Evolutionary conservation across 129 eudicot genomes (phyloP).

Genomic region (Heracleum sosnowskyi): DNA sequence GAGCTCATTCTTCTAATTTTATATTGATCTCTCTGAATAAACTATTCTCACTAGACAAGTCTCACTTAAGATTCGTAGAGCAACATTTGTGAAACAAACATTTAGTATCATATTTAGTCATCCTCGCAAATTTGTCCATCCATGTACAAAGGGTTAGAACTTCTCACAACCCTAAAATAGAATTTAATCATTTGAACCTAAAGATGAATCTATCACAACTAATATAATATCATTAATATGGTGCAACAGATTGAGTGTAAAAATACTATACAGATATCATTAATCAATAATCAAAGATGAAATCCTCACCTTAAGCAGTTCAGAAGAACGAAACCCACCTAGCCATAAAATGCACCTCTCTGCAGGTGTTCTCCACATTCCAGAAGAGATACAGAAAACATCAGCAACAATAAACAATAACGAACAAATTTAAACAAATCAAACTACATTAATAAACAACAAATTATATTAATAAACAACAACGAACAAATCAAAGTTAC

Average conservation of each 20-base stretch:
- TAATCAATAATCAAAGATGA: background rate
- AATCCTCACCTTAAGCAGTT: conserved; percentile 56
- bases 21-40: no score
- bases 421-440: no score
- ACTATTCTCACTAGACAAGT: no score
- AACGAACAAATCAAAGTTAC: no score
- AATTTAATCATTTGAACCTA: background rate
- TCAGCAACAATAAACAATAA: no score
- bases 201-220: background rate
- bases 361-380: conserved; percentile 94
- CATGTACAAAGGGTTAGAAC: background rate
- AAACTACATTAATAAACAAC: no score
- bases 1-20: background rate
- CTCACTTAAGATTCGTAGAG: no score
- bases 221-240: background rate
- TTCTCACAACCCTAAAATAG: background rate
- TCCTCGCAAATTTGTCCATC: background rate
- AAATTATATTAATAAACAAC: no score
- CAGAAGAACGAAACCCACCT: conserved; percentile 82
- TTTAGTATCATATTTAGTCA: no score
- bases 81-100: no score
- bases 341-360: conserved; percentile 79
- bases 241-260: background rate
- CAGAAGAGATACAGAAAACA: conserved; percentile 70
- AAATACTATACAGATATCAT: background rate